A percentile compares a stretch with the other conserved stretches of the same genome.
Conservation (phyloP, 192 early-diverging fungal species). For the Backusella mclennaniae region DNA sequence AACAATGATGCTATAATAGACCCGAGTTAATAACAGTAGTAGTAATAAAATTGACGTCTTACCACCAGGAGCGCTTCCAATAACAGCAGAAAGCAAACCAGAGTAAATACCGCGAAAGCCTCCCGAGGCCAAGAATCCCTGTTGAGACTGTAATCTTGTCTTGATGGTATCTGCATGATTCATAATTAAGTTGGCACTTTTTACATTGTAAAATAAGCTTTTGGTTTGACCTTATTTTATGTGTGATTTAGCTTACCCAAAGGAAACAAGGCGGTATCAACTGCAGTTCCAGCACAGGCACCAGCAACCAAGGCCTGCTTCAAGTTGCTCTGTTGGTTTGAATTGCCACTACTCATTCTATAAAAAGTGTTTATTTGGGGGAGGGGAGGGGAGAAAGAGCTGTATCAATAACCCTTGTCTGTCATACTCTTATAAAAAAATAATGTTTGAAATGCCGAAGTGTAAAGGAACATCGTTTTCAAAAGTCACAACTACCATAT, state of each 20-base stretch:
- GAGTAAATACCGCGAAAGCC: conserved; percentile 90
- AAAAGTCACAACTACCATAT: background rate
- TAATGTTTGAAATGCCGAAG: background rate
- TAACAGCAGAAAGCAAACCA: conserved; percentile 85
- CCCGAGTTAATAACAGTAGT: background rate
- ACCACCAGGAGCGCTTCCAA: conserved; percentile 91
- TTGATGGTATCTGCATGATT: conserved; percentile 82
- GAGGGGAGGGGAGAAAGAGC: background rate
- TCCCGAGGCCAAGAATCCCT: conserved; percentile 81
- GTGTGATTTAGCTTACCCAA: conserved; percentile 38
- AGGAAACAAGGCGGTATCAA: conserved; percentile 92
- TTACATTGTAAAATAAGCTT: background rate
- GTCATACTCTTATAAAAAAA: background rate
- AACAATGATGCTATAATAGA: conserved; percentile 70
- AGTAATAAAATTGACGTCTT: conserved; percentile 5
- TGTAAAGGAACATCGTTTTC: background rate
- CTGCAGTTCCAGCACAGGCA: conserved; percentile 86
- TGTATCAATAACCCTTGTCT: background rate
- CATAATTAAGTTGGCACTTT: background rate
- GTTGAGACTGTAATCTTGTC: conserved; percentile 86
- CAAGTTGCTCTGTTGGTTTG: conserved; percentile 29
- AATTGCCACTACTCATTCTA: conserved; percentile 12
- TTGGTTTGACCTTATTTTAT: background rate
- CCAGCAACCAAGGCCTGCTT: conserved; percentile 71
- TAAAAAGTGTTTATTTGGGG: background rate